These are phyloP conservation scores for Buxus sempervirens DNA, from an alignment of 164 flowering plant genomes.

Conservation along the genomic window DNA sequence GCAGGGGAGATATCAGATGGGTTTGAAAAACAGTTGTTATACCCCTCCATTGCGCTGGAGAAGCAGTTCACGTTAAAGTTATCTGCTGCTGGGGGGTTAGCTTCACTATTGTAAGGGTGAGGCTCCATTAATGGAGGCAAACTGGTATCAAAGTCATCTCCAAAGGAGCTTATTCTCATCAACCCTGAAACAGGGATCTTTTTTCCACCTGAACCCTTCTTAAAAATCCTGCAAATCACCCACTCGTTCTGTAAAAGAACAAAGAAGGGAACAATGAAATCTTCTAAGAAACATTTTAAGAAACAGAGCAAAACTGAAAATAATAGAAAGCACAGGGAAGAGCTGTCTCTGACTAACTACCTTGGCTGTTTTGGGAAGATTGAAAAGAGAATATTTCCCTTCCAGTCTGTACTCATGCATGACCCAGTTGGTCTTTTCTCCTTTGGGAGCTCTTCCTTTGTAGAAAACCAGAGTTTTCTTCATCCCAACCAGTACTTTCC, in stretches of 20 bases:
- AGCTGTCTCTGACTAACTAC: no score
- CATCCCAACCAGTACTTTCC: slow-evolving; percentile 17
- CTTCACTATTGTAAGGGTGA: slow-evolving; percentile 3
- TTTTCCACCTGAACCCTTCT: slow-evolving; percentile 19
- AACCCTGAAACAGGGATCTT: slow-evolving; percentile 12
- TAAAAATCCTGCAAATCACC: slow-evolving; percentile 19
- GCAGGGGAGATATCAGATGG: slow-evolving; percentile 10
- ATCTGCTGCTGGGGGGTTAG: background rate
- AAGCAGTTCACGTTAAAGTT: slow-evolving; percentile 25
- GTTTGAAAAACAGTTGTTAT: slow-evolving; percentile 20
- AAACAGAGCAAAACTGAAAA: background rate
- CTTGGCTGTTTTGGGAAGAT: slow-evolving; percentile 13
- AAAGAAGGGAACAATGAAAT: background rate
- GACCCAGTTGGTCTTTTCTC: slow-evolving; percentile 19
- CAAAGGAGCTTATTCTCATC: slow-evolving; percentile 4
- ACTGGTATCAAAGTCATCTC: slow-evolving; percentile 8
- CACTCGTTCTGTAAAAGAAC: slow-evolving; percentile 20
- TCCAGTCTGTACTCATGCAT: slow-evolving; percentile 18
- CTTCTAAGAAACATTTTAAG: background rate
- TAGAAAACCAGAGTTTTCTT: slow-evolving; percentile 25
- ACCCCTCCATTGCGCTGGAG: slow-evolving; percentile 34
- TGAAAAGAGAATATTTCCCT: slow-evolving; percentile 8
- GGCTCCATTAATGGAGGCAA: slow-evolving; percentile 14
- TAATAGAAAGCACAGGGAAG: background rate
- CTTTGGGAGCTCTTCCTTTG: slow-evolving; percentile 23